Base-by-base conservation (phyloP, 2,329 filamentous ascomycete genomes). In the Penicillium sp. region DNA sequence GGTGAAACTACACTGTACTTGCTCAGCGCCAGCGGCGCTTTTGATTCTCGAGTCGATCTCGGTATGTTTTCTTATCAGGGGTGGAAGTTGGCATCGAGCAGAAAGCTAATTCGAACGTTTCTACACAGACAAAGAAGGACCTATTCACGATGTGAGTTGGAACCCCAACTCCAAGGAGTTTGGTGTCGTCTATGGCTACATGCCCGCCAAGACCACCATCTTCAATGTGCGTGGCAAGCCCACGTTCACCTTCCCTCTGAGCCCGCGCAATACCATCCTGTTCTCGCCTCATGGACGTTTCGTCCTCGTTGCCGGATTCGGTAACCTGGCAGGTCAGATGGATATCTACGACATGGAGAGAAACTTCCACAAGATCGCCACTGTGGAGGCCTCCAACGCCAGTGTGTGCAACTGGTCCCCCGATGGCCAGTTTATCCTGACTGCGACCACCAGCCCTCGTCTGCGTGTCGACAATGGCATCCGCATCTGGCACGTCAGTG, bases 141-240 rank as follows among this genome's bases (percentile, higher is more conserved):
- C 95, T 5, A 97, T 98, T 70, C 94, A 98, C 77, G 95, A 99
- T 74, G 94, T 99, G 45, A 87, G 90, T n/a, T 99, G 95, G 95
- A 97, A 92, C 48, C 93, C 95, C 50, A 98, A 95, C 78, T 96
- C 92, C 69, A 96, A 92, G 81, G 94, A 98, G 78, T 99, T 99
- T 72, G 94, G 92, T 73, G 95, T 99, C 35, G 89, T 97, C 15
- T 99, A 99, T 75, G 95, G 95, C 62, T 98, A 91, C 78, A 98
- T 97, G 92, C 95, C 95, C n/a, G 91, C 95, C 57, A 98, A 98
- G 84, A 95, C 94, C 3, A 97, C 94, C 67, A 95, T 99, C 68
- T 99, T 98, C 86, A 97, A 97, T 77, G 86, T 90, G 70, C 89
- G 91, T 64, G 95, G 91, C 63, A 85, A 92, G 60, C 83, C 90